These are phyloP conservation scores for Apiospora saccharicola DNA, from an alignment of 2,329 filamentous ascomycete species.

Conservation along the genomic window DNA sequence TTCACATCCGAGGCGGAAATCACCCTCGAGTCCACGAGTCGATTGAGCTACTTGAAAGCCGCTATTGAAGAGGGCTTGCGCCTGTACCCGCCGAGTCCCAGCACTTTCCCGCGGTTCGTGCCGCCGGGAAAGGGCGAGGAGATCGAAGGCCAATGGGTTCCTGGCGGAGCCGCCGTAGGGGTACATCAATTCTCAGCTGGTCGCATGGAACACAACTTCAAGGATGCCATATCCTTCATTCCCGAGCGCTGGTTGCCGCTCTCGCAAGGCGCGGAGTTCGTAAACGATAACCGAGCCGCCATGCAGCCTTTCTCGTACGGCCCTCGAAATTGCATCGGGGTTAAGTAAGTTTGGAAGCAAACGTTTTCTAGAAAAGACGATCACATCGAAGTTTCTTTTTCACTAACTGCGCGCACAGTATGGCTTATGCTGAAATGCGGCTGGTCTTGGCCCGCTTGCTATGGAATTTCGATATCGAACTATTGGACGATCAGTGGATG, in stretches of 20 bases:
- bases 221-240: conserved; percentile 45
- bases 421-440: conserved; percentile 51
- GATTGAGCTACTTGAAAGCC: conserved; percentile 51
- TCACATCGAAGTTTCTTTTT: background rate
- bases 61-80: conserved; percentile 52
- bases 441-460: conserved; percentile 45
- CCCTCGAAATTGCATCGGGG: conserved; percentile 49
- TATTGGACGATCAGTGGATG: conserved; percentile 39
- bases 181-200: background rate
- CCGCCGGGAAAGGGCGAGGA: conserved; percentile 38
- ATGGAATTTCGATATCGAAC: conserved; percentile 46
- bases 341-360: conserved; percentile 35
- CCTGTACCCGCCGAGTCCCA: conserved; percentile 46
- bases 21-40: conserved; percentile 41
- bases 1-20: conserved; percentile 50
- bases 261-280: conserved; percentile 33
- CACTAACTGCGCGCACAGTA: conserved; percentile 24
- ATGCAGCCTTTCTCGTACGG: conserved; percentile 48
- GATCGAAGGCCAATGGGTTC: conserved; percentile 37
- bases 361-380: background rate
- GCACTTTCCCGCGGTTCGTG: conserved; percentile 35
- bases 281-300: conserved; percentile 42
- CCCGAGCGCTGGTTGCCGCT: conserved; percentile 49
- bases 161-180: conserved; percentile 30
- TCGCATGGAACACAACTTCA: conserved; percentile 42